Base-by-base conservation (phyloP, 163 green algal species). In the Chlorella variabilis region DNA sequence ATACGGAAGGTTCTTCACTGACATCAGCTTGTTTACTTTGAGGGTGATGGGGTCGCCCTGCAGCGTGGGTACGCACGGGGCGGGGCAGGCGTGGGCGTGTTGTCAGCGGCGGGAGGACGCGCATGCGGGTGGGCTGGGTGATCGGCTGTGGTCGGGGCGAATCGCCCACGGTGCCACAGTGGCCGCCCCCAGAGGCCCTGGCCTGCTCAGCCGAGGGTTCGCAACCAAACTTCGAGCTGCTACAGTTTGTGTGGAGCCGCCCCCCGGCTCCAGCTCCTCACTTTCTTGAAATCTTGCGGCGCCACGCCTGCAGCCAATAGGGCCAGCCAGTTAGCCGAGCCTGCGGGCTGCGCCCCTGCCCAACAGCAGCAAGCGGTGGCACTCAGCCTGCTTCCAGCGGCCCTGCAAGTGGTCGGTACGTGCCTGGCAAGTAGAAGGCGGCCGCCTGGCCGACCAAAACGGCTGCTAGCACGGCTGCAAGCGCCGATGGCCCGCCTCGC, bases 1-100 rank as follows among this genome's bases (percentile, higher is more conserved):
- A 80, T 98, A 99, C 0, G 97, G 97, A 51, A 99, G 88, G 48
- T 96, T 99, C 86, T 94, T 98, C 33, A 93, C 96, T 2, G 91
- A 97, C 31, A 90, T 95, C 34, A 99, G 85, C 85, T 99, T 99
- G 91, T 99, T 99, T 25, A 99, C 97, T 77, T 99, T 99, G 62
- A 99, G 79, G 42, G 83, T 89, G 20, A 99, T 89, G 8, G 88
- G 78, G 86, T 98, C 95, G 65, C 94, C 93, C 93, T 98, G 91
- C 82, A 83, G 25, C n/a, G n/a, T n/a, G 39, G 41, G 7, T 4
- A 8, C 49, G 36, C 17, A 33, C 13, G 62, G 63, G 39, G 34
- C 9, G 39, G 9, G 11, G 27, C 38, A 59, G 38, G 11, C 15
- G 45, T 23, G 45, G 11, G 45, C 45, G 45, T n/a, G n/a, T n/a